A percentile compares a stretch with the other conserved stretches of the same genome.
Conservation (phyloP, 306 rosid species). For the Castanea mollissima region DNA sequence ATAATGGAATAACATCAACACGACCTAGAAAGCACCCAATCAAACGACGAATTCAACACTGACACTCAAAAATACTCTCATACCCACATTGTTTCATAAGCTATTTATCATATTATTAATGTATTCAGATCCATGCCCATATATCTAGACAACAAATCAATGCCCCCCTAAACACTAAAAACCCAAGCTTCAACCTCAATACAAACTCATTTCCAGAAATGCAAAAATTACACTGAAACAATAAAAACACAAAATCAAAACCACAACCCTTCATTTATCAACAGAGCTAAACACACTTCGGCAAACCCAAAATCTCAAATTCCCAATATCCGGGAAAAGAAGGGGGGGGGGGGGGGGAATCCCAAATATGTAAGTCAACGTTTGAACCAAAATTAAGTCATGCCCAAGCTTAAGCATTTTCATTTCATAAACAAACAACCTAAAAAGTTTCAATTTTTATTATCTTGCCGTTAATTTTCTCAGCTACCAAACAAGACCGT, state of each 20-base stretch:
- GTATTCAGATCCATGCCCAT: neutral
- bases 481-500: neutral
- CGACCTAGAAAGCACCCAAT: too few relatives aligned
- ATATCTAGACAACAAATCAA: neutral
- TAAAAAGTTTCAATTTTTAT: neutral
- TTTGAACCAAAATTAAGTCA: neutral
- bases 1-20: too few relatives aligned
- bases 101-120: neutral
- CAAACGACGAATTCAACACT: too few relatives aligned
- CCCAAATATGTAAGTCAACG: neutral
- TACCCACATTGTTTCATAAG: neutral
- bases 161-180: neutral
- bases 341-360: fast-evolving
- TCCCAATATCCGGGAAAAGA: neutral
- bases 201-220: neutral
- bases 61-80: too few relatives aligned
- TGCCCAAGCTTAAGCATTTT: neutral
- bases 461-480: neutral
- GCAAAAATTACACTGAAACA: too few relatives aligned
- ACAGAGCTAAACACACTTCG: neutral
- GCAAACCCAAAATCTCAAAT: neutral
- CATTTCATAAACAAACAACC: neutral
- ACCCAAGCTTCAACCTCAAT: neutral
- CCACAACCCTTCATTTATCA: neutral
- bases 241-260: neutral